phyloP scores from a whole-genome alignment of 495 filamentous ascomycete genomes.

The Rusavskia elegans region DNA sequence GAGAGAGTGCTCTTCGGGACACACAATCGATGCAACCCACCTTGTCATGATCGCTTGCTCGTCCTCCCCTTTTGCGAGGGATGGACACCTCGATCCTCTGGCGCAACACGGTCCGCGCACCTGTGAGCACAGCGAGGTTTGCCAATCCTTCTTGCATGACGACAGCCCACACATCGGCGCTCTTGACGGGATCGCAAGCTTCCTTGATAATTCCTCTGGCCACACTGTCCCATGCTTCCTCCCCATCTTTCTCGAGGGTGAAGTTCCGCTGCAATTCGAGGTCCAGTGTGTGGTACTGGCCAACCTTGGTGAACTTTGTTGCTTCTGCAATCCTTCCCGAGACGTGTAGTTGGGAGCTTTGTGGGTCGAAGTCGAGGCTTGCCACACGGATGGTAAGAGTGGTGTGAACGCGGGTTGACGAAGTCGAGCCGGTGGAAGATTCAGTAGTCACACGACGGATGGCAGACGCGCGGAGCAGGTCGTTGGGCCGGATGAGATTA shows the following conservation, averaged over 20 bases:
- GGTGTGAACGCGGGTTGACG: conserved; percentile 58
- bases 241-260: conserved; percentile 51
- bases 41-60: conserved; percentile 49
- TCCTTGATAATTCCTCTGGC: conserved; percentile 64
- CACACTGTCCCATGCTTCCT: conserved; percentile 78
- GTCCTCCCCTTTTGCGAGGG: conserved; percentile 54
- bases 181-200: conserved; percentile 51
- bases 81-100: conserved; percentile 74
- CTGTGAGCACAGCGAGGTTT: conserved; percentile 86
- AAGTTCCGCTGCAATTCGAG: conserved; percentile 79
- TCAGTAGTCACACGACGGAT: conserved; percentile 63
- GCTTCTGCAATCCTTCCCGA: conserved; percentile 67
- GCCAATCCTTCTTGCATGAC: conserved; percentile 91
- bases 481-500: conserved; percentile 73
- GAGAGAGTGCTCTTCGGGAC: neutral
- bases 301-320: conserved; percentile 68
- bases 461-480: conserved; percentile 68
- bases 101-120: conserved; percentile 74
- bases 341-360: conserved; percentile 69
- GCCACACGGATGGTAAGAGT: conserved; percentile 70
- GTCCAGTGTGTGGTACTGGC: conserved; percentile 80
- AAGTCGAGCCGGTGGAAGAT: conserved; percentile 56
- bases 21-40: conserved; percentile 16
- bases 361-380: conserved; percentile 77
- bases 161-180: conserved; percentile 67